Evolutionary conservation across 768 basidiomycete genomes (phyloP).

Genomic region (Lactifluus volemus): DNA sequence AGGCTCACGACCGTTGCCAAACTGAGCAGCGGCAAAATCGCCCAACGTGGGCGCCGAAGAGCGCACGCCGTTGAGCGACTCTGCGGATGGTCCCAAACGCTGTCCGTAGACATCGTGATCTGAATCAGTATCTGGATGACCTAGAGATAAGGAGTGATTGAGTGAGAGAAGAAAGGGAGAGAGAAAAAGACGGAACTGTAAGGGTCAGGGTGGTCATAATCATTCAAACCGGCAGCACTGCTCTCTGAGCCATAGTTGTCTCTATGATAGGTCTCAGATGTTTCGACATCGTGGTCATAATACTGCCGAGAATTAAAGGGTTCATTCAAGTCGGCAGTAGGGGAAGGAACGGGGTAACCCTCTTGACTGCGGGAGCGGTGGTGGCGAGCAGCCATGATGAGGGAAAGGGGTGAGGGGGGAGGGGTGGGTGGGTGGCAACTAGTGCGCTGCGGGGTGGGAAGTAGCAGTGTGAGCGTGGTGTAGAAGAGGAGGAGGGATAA

Average conservation of each 20-base stretch:
- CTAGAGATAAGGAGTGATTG: slow-evolving; percentile 31
- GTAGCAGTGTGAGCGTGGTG: no score
- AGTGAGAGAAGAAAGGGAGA: not conserved
- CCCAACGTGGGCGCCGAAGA: slow-evolving; percentile 66
- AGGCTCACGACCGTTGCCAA: slow-evolving; percentile 57
- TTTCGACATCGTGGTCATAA: slow-evolving; percentile 72
- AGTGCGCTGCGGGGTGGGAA: no score
- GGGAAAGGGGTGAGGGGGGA: not conserved
- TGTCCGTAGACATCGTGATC: slow-evolving; percentile 66
- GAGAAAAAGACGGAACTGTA: slow-evolving; percentile 33
- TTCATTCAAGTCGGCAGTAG: slow-evolving; percentile 55
- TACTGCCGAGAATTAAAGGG: slow-evolving; percentile 47
- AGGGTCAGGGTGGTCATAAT: slow-evolving; percentile 54
- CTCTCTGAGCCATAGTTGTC: slow-evolving; percentile 65
- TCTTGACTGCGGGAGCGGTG: slow-evolving; percentile 50
- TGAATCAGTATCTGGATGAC: slow-evolving; percentile 77
- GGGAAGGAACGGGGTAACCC: slow-evolving; percentile 42
- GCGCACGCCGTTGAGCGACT: slow-evolving; percentile 64
- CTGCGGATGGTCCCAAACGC: slow-evolving; percentile 63
- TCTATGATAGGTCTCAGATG: slow-evolving; percentile 52
- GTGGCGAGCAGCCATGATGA: slow-evolving; percentile 42
- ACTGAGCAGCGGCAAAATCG: slow-evolving; percentile 43
- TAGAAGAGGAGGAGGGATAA: no score
- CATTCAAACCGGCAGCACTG: slow-evolving; percentile 46
- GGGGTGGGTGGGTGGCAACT: not conserved